Conservation (phyloP, 257 asterid species). For the Nicotiana obtusifolia region DNA sequence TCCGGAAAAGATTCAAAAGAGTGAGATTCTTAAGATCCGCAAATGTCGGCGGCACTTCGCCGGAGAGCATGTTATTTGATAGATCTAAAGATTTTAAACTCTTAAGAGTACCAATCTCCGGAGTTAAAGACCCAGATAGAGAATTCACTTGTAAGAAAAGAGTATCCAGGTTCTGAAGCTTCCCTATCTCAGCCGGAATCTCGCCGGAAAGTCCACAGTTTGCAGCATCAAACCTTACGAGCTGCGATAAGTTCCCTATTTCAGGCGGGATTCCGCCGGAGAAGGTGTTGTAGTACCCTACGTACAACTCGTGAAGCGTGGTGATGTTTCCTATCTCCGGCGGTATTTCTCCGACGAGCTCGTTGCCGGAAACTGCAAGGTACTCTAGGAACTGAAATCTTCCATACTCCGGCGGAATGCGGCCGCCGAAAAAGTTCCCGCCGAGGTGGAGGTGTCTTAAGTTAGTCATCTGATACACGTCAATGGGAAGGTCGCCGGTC, state of each 20-base stretch:
- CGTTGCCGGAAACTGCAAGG: conserved; percentile 82
- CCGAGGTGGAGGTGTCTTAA: conserved; percentile 76
- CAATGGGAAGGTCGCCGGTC: conserved; percentile 62
- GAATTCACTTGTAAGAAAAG: conserved; percentile 84
- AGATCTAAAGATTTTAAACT: conserved; percentile 87
- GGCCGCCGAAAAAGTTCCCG: conserved; percentile 66
- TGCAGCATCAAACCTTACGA: conserved; percentile 68
- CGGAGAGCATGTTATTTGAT: conserved; percentile 67
- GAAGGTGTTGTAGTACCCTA: conserved; percentile 70
- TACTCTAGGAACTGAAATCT: conserved; percentile 47
- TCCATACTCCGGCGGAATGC: conserved; percentile 68
- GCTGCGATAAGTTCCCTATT: conserved; percentile 57
- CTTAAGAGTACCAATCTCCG: conserved; percentile 66
- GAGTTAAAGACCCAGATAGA: conserved; percentile 53
- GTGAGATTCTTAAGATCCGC: conserved; percentile 64
- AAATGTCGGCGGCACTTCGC: conserved; percentile 68
- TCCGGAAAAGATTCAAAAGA: conserved; percentile 75
- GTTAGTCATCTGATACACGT: conserved; percentile 34
- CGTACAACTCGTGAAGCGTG: conserved; percentile 57
- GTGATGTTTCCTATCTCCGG: conserved; percentile 62
- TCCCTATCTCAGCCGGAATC: conserved; percentile 70
- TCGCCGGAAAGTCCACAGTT: conserved; percentile 80
- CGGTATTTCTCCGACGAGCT: conserved; percentile 59
- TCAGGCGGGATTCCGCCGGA: conserved; percentile 77
- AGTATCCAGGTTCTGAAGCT: conserved; percentile 66